Evolutionary conservation across 768 basidiomycete species (phyloP), one percentile per base, ranked within the genome.

Genomic region (Phaeolepiota aurea): DNA sequence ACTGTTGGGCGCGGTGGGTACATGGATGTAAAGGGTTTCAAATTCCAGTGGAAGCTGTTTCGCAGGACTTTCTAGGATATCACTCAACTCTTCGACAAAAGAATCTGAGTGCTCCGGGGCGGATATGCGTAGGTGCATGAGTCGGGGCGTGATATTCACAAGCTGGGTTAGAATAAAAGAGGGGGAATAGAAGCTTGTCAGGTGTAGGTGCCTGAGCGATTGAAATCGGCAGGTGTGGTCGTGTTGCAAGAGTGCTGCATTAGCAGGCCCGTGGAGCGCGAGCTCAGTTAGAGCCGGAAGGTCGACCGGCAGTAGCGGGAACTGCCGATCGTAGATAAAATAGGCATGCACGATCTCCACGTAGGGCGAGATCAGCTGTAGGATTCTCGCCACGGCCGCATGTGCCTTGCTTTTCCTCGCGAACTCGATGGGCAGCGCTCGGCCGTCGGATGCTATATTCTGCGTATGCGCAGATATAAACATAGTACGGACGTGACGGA

Each of bases 401-500:
- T 50, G 47, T 1, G 48, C 45, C 5, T 44, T 40, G 28, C 40
- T 20, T 20, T 47, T 30, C 11, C 44, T 45, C 4, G 43, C 43
- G 31, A 47, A 54, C 35, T 54, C 51, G 7, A 28, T n/a, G 7
- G 25, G 25, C 7, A 28, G 25, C 25, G 25, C 25, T n/a, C n/a
- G 7, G 25, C 25, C n/a, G n/a, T 28, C 25, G n/a, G 25, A 28
- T 7, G 25, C 25, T 7, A 28, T 28, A 7, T n/a, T n/a, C 25
- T n/a, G 25, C n/a, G 25, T 7, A n/a, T 28, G 25, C 25, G 25
- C 25, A 28, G 55, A 52, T 18, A 63, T 37, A 40, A 57, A 58
- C 10, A 63, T 51, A 22, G 57, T 53, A 16, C 52, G 51, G 14
- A 63, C 57, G 15, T 48, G 52, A 14, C 57, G 52, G 32, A 48